Evolutionary conservation across 2,329 filamentous ascomycete genomes (phyloP).

Genomic region (Penicillium thymicola): DNA sequence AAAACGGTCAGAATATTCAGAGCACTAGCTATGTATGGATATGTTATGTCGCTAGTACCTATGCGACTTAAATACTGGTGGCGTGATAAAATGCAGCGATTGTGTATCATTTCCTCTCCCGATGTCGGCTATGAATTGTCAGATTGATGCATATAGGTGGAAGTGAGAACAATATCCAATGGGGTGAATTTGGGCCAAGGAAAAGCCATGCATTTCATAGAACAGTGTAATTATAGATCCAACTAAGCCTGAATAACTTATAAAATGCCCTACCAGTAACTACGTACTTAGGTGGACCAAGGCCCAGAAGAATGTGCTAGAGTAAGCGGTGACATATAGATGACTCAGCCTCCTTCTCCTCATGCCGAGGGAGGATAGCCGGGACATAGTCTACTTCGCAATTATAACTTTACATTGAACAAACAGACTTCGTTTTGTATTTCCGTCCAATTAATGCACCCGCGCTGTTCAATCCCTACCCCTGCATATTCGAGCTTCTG

Average conservation of each 20-base stretch:
- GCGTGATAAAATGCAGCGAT: conserved; percentile 9
- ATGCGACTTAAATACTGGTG: conserved; percentile 4
- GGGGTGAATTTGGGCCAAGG: not conserved
- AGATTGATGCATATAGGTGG: not conserved
- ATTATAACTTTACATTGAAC: conserved; percentile 2
- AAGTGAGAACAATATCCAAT: not conserved
- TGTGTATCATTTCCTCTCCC: not conserved
- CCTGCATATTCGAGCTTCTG: not conserved
- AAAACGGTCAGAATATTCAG: conserved; percentile 20
- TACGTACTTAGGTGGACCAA: not conserved
- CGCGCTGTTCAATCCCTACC: not conserved
- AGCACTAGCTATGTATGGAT: conserved; percentile 19
- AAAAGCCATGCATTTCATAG: not conserved
- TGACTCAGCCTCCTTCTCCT: conserved; percentile 21
- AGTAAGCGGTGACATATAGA: conserved; percentile 24
- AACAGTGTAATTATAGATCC: not conserved
- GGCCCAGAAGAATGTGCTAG: conserved; percentile 19
- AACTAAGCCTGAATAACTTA: not conserved
- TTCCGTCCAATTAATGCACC: conserved; percentile 4
- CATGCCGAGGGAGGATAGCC: conserved; percentile 19
- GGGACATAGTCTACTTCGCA: conserved; percentile 5
- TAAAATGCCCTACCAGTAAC: too few species aligned
- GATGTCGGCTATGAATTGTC: conserved; percentile 2
- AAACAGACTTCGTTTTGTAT: conserved; percentile 9
- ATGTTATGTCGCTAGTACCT: conserved; percentile 17